Percentiles rank a stretch among this genome's conserved stretches.
phyloP scores from a whole-genome alignment of 345 rosid genomes.

The Gossypium anomalum region DNA sequence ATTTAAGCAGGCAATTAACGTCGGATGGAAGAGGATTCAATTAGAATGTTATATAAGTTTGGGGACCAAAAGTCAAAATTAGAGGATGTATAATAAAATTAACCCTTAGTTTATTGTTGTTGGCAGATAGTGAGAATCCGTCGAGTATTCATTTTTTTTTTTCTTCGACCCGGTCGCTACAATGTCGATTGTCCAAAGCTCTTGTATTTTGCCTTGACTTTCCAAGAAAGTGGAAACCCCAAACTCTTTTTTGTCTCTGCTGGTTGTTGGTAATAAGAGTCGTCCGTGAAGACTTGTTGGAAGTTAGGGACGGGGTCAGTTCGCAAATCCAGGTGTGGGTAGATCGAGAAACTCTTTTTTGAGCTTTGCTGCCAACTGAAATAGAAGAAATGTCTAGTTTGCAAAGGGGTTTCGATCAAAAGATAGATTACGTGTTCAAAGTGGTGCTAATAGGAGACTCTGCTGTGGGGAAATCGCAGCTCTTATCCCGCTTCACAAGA shows the following conservation, averaged over 20 bases:
- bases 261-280: not conserved
- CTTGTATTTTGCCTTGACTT: not conserved
- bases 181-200: not conserved
- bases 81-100: no score
- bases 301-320: not conserved
- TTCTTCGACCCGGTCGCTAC: not conserved
- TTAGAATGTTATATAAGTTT: no score
- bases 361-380: not conserved
- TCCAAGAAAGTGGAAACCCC: not conserved
- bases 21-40: no score
- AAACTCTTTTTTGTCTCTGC: not conserved
- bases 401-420: constrained; percentile 33
- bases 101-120: no score
- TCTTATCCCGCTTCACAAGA: constrained; percentile 40
- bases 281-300: not conserved
- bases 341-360: not conserved
- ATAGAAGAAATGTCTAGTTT: not conserved
- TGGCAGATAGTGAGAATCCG: not conserved
- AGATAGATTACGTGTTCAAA: constrained; percentile 48
- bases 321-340: not conserved
- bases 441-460: constrained; percentile 42
- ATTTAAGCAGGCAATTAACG: no score
- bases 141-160: not conserved
- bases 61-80: no score
- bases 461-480: constrained; percentile 31